Percentiles rank a stretch among this genome's conserved stretches.
These are phyloP conservation scores for Leccinum subtestaceum DNA, from an alignment of 768 basidiomycete genomes.

Conservation along the genomic window DNA sequence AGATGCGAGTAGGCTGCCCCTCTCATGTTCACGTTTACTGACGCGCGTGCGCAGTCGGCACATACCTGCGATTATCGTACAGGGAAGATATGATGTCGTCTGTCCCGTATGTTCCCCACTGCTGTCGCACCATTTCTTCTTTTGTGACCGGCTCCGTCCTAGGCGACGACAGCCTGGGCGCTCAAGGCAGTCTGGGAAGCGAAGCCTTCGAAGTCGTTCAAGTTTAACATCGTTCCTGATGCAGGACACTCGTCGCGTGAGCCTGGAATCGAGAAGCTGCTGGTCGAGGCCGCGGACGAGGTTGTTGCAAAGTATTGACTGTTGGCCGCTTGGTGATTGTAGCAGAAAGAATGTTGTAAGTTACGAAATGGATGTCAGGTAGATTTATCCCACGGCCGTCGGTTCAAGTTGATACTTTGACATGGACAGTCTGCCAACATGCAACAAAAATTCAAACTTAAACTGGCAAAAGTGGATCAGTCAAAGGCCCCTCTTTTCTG, in stretches of 20 bases:
- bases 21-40: constrained; percentile 5
- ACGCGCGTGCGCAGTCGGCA: constrained; percentile 57
- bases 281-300: constrained; percentile 56
- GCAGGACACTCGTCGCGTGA: constrained; percentile 88
- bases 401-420: neutral
- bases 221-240: constrained; percentile 70
- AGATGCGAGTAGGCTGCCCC: constrained; percentile 56
- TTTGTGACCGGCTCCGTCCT: constrained; percentile 1
- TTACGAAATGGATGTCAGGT: neutral
- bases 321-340: neutral
- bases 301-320: constrained; percentile 25
- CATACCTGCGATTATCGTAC: constrained; percentile 79
- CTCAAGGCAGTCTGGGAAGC: constrained; percentile 85
- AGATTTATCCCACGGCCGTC: neutral
- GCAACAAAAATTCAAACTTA: neutral
- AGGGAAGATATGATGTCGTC: constrained; percentile 87
- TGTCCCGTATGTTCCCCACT: constrained; percentile 60
- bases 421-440: neutral
- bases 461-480: neutral
- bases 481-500: neutral
- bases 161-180: constrained; percentile 78
- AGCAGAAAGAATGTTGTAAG: neutral
- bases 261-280: constrained; percentile 59
- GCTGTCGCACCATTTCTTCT: neutral
- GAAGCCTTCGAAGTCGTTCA: constrained; percentile 37